Evolutionary conservation across 75 land plant species (phyloP).

Genomic region (Cupressus sempervirens): DNA sequence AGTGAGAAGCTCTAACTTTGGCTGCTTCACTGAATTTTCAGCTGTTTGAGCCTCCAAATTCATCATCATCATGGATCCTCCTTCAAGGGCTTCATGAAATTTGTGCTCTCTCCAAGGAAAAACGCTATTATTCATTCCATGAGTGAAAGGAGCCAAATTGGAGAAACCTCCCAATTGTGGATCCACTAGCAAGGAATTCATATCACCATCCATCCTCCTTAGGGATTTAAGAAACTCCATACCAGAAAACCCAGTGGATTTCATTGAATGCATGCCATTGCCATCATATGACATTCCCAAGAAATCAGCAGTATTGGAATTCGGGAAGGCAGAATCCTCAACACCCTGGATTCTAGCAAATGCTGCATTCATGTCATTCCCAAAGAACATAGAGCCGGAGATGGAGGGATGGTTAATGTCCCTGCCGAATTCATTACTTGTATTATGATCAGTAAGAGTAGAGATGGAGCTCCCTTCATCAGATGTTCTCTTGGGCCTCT

Average conservation of each 20-base stretch:
- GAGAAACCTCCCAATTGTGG: background rate
- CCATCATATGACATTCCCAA: background rate
- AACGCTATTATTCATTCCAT: background rate
- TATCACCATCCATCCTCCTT: background rate
- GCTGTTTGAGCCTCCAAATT: slow-evolving; percentile 5
- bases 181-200: background rate
- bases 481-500: slow-evolving; percentile 10
- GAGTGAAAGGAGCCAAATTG: slow-evolving; percentile 5
- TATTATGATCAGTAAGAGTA: background rate
- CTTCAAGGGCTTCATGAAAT: background rate
- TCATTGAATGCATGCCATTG: background rate
- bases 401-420: background rate
- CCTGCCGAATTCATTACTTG: background rate
- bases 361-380: background rate
- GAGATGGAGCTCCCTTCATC: background rate
- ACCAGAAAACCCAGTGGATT: background rate
- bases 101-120: slow-evolving; percentile 7
- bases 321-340: background rate
- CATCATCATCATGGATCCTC: background rate
- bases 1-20: background rate
- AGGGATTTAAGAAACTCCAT: slow-evolving; percentile 6
- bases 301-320: slow-evolving; percentile 5
- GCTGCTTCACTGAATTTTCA: background rate
- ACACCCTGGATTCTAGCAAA: slow-evolving; percentile 3
- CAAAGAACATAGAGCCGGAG: background rate